Evolutionary conservation across 495 filamentous ascomycete species (phyloP).

Genomic region (Entonaema liquescens): DNA sequence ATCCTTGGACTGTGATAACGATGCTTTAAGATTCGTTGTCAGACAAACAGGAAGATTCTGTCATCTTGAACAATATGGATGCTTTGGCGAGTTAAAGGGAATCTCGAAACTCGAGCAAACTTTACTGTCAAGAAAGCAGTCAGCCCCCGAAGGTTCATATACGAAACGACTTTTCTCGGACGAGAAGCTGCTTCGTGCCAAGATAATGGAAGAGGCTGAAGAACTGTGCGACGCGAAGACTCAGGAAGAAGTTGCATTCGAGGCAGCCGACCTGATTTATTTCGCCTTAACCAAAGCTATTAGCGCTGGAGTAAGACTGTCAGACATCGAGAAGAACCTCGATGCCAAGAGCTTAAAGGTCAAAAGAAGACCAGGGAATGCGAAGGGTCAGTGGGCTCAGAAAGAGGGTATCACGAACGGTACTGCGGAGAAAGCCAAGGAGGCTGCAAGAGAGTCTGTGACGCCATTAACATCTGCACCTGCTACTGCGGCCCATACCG

Average conservation of each 20-base stretch:
- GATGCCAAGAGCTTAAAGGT: conserved; percentile 95
- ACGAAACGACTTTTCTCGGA: conserved; percentile 93
- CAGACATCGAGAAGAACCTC: conserved; percentile 89
- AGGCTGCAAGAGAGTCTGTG: conserved; percentile 43
- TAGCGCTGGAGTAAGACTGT: conserved; percentile 79
- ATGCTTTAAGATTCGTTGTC: conserved; percentile 89
- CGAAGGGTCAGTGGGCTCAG: conserved; percentile 87
- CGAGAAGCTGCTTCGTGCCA: conserved; percentile 85
- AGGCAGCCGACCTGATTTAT: conserved; percentile 94
- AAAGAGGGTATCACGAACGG: conserved; percentile 72
- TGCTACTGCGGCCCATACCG: conserved; percentile 51
- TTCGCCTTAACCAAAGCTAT: conserved; percentile 92
- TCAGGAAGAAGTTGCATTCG: conserved; percentile 86
- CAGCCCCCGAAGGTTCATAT: conserved; percentile 89
- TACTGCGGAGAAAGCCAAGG: conserved; percentile 50
- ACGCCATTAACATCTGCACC: conserved; percentile 37
- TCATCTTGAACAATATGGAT: conserved; percentile 88
- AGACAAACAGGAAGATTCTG: conserved; percentile 94
- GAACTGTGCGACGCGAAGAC: conserved; percentile 87
- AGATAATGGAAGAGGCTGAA: conserved; percentile 98
- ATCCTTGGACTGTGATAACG: conserved; percentile 88
- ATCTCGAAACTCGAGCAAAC: conserved; percentile 87
- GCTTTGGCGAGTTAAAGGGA: conserved; percentile 86
- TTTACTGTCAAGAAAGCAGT: conserved; percentile 76
- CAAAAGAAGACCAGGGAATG: conserved; percentile 88